Evolutionary conservation across 306 rosid species (phyloP), one percentile per base, ranked within the genome.

Genomic region (Acacia crassicarpa): DNA sequence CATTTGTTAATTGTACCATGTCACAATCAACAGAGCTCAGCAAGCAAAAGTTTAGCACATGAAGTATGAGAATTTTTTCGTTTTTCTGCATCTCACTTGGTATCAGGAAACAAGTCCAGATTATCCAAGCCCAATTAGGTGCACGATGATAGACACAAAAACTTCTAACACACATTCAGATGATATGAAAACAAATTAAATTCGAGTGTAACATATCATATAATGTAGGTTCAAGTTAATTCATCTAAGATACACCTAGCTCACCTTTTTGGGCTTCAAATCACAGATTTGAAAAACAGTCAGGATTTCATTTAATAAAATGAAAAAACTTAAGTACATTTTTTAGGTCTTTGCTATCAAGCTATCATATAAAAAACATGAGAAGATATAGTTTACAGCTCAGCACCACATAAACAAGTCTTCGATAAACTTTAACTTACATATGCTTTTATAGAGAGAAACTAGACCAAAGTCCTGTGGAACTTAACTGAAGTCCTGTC

Each of bases 1-100:
- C 33, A 70, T 73, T 69, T 11, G 5, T 69, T 25, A 25, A 25
- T 7, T 3, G 14, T 78, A 66, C 73, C 82, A 43, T 48, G 43
- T 81, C 79, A 62, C 27, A 66, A 20, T 67, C 54, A 41, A 49
- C 69, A 10, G 54, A 44, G 44, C 65, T 75, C 69, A 79, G 27
- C 32, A 32, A 45, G 53, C 22, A 59, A 49, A 75, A 41, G 41
- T 54, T 59, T 11, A 46, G 20, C 9, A 5, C 23, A 16, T 75
- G 48, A 38, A 66, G 38, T 19, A 66, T 32, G 45, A 32, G 49
- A 49, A 12, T 13, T 61, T 4, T 61, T 33, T 11, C 13, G 9
- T 32, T 79, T 72, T 41, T 65, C 65, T 53, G 45, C 80, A 66
- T 54, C 69, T 43, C 44, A 63, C 27, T n/a, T 12, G 22, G 41